These are phyloP conservation scores for Cystobasidium onofrii DNA, from an alignment of 768 basidiomycete species.

Conservation along the genomic window DNA sequence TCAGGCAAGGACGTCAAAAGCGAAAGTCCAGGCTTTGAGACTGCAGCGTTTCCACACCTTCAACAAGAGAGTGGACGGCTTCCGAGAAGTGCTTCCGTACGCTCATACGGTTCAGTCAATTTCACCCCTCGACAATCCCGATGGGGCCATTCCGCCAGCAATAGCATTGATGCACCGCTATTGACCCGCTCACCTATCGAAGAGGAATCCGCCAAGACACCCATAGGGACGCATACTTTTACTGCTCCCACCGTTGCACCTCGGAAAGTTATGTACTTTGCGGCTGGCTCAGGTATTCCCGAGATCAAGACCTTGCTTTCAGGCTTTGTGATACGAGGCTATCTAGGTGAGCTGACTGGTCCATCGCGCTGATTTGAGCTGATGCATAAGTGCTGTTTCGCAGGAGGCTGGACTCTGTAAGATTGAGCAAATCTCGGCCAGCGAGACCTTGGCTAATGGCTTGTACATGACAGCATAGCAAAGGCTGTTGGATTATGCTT, in stretches of 20 bases:
- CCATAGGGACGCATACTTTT: background rate
- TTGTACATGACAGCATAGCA: constrained; percentile 49
- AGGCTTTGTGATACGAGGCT: constrained; percentile 95
- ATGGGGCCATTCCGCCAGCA: background rate
- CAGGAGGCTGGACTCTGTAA: background rate
- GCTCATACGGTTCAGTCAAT: constrained; percentile 21
- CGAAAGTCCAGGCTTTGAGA: background rate
- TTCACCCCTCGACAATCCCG: background rate
- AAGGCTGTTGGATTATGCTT: constrained; percentile 83
- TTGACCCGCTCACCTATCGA: background rate
- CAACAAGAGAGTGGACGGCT: constrained; percentile 32
- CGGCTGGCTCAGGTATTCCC: constrained; percentile 90
- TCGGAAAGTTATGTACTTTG: constrained; percentile 44
- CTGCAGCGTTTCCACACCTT: constrained; percentile 22
- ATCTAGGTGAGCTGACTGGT: constrained; percentile 63
- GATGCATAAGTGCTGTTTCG: background rate
- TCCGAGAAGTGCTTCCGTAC: constrained; percentile 38
- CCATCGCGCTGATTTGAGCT: background rate
- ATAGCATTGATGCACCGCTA: background rate
- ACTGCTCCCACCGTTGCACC: constrained; percentile 5
- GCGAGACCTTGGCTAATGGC: background rate
- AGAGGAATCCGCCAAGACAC: background rate
- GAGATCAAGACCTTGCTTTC: constrained; percentile 93
- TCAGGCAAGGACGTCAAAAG: constrained; percentile 77
- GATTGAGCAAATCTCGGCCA: background rate